A percentile compares a stretch with the other conserved stretches of the same genome.
These are phyloP conservation scores for Salix udensis DNA, from an alignment of 345 rosid species.

Conservation along the genomic window DNA sequence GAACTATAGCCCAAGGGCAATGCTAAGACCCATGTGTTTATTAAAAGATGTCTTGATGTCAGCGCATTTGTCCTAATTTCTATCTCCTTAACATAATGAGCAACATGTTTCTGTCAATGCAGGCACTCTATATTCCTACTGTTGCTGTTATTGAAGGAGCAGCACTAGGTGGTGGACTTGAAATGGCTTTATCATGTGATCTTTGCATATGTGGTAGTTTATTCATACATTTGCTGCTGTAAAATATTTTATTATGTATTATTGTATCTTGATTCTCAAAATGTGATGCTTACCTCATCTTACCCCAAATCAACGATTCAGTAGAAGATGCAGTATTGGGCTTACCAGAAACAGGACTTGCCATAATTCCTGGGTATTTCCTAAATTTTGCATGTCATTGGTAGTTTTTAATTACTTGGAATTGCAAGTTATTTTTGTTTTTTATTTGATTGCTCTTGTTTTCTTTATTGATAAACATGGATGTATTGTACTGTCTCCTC, in stretches of 20 bases:
- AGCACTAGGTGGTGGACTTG: slow-evolving; percentile 96
- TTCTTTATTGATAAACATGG: neutral
- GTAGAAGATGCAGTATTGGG: slow-evolving; percentile 78
- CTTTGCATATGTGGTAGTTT: slow-evolving; percentile 76
- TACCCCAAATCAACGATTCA: slow-evolving; percentile 21
- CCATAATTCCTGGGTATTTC: slow-evolving; percentile 83
- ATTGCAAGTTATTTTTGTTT: neutral
- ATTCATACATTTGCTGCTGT: neutral
- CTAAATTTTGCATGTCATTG: neutral
- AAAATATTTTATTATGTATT: neutral
- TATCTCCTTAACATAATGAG: neutral
- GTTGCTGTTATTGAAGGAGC: slow-evolving; percentile 88
- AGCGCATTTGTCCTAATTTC: neutral
- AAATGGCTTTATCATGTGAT: slow-evolving; percentile 92
- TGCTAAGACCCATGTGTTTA: neutral
- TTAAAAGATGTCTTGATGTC: neutral
- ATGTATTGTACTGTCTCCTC: neutral
- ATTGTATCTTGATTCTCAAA: neutral
- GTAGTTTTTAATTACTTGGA: neutral
- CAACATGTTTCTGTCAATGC: slow-evolving; percentile 12
- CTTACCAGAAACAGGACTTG: slow-evolving; percentile 97
- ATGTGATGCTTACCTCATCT: neutral
- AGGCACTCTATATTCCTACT: slow-evolving; percentile 72
- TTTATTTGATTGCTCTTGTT: neutral
- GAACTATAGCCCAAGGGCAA: neutral